Conservation (phyloP, 768 basidiomycete genomes). For the Suillus spraguei region DNA sequence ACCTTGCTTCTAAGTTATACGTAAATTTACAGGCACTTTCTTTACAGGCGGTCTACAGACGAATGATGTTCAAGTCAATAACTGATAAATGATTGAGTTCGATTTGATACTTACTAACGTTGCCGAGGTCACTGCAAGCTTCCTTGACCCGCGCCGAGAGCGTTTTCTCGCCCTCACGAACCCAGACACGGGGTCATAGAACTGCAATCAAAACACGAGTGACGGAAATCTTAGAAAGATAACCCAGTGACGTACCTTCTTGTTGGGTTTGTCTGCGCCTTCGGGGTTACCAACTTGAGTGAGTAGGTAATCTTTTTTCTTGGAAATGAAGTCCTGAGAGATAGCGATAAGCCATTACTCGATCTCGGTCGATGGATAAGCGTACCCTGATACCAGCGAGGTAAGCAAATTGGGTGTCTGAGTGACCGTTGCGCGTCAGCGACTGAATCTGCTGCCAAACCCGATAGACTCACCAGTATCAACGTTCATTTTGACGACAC, state of each 20-base stretch:
- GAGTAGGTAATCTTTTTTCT: conserved; percentile 86
- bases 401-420: conserved; percentile 91
- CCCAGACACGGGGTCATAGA: conserved; percentile 98
- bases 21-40: background rate
- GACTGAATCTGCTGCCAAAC: background rate
- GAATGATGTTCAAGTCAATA: conserved; percentile 22
- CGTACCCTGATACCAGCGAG: conserved; percentile 77
- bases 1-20: background rate
- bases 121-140: conserved; percentile 90
- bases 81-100: background rate
- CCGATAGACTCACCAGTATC: conserved; percentile 61
- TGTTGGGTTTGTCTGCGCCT: conserved; percentile 96
- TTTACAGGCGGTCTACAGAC: conserved; percentile 21
- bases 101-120: conserved; percentile 44
- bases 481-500: conserved; percentile 99
- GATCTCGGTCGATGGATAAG: background rate
- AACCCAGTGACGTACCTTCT: conserved; percentile 65
- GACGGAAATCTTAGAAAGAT: background rate
- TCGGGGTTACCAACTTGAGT: conserved; percentile 98
- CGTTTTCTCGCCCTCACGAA: conserved; percentile 98
- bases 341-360: background rate
- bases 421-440: conserved; percentile 12
- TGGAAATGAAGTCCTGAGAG: conserved; percentile 76
- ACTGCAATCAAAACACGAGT: conserved; percentile 41
- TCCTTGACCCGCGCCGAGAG: no score